A percentile compares a stretch with the other conserved stretches of the same genome.
These are phyloP conservation scores for Spongospora subterranea DNA, from an alignment of 208 protist genomes.

Conservation along the genomic window DNA sequence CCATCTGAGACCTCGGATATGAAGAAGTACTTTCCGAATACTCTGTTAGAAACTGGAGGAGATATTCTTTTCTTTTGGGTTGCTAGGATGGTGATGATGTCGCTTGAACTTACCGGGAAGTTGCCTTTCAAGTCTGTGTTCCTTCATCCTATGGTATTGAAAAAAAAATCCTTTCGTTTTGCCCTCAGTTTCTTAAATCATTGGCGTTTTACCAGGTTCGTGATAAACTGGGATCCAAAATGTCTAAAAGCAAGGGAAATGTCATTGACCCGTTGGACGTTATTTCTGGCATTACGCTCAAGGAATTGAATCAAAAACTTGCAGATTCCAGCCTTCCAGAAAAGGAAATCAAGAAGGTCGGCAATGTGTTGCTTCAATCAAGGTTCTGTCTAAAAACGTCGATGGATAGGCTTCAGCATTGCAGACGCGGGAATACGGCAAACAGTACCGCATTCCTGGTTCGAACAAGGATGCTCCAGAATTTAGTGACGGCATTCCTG, in stretches of 20 bases:
- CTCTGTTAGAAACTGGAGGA: slow-evolving; percentile 96
- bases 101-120: slow-evolving; percentile 87
- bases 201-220: slow-evolving; percentile 75
- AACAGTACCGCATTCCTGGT: slow-evolving; percentile 75
- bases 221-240: slow-evolving; percentile 99
- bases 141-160: slow-evolving; percentile 93
- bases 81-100: slow-evolving; percentile 99
- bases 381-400: not conserved
- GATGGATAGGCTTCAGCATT: not conserved
- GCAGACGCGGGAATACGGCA: not conserved
- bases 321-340: slow-evolving; percentile 88
- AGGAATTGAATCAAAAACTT: slow-evolving; percentile 89
- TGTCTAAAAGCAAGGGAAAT: slow-evolving; percentile 99
- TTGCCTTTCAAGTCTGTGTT: slow-evolving; percentile 95
- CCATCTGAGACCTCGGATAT: slow-evolving; percentile 84
- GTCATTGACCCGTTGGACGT: slow-evolving; percentile 99
- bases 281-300: slow-evolving; percentile 93
- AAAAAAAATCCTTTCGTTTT: not conserved
- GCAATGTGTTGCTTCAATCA: not conserved
- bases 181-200: not conserved
- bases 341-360: slow-evolving; percentile 72
- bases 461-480: slow-evolving; percentile 98
- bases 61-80: slow-evolving; percentile 99
- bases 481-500: slow-evolving; percentile 84
- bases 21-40: slow-evolving; percentile 93